Base-by-base conservation (phyloP, 2,329 filamentous ascomycete species). In the Claviceps monticola region DNA sequence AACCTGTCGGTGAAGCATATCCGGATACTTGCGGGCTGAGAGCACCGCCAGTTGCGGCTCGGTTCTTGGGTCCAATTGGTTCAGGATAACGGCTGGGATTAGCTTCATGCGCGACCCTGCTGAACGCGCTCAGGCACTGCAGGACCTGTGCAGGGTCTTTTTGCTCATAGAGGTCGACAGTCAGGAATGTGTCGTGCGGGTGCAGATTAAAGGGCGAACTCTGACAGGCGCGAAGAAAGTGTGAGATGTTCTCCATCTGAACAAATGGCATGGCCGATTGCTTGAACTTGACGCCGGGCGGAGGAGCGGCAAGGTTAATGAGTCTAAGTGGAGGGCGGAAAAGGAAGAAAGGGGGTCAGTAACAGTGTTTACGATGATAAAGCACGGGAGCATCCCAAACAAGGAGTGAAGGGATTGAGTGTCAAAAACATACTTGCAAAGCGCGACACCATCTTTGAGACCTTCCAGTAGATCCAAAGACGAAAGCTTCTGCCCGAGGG, bases 221-320 rank as follows among this genome's bases (percentile, higher is more conserved):
- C 68, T 95, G 87, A 72, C 90, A 95, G 54, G 88, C 89, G 62
- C 80, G 82, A 51, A 98, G 80, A 70, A 96, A 98, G 64, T 95
- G 88, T 4, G 90, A 94, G 63, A 98, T 96, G 66, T 98, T 98
- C 68, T 98, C 93, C 90, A 97, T 97, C 69, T 98, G 93, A 42
- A 97, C 91, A 65, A 98, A 98, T 0, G 93, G 93, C 91, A 97
- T 97, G 42, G 82, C 71, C 1, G 90, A 95, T 64, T 84, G 76
- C 71, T 97, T 97, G 78, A 86, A 97, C 66, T 84, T 88, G 69
- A 95, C 79, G 36, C 84, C 84, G 0, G 87, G 86, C 16, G 83
- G 79, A 26, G 87, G 86, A 39, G 85, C 68, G 36, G 80, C 86
- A 52, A 91, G 75, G 64, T 95, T 97, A 61, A 88, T 79, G 50